Percentiles rank a stretch among this genome's conserved stretches.
Evolutionary conservation across 371 early-diverging fungal genomes (phyloP).

Genomic region (Mortierella polycephala): DNA sequence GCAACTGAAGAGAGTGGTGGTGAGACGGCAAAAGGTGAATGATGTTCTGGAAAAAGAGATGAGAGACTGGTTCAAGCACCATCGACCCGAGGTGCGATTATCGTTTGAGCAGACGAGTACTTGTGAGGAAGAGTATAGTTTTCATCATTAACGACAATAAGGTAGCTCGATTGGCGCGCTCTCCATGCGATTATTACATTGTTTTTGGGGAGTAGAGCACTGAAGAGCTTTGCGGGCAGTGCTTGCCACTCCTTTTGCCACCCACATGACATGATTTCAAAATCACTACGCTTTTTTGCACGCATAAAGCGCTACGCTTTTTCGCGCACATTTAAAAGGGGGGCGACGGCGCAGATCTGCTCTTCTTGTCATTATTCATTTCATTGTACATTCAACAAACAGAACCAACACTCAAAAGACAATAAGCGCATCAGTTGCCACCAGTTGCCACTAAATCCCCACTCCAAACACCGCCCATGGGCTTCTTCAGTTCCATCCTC

Average conservation of each 20-base stretch:
- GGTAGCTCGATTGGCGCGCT: too few relatives aligned
- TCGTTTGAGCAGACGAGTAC: constrained; percentile 28
- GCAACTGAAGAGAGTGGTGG: constrained; percentile 24
- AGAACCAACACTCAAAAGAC: too few relatives aligned
- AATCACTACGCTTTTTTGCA: too few relatives aligned
- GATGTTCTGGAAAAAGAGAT: constrained; percentile 18
- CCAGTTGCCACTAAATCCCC: not conserved
- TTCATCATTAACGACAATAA: not conserved
- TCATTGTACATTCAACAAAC: too few relatives aligned
- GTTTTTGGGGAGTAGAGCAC: too few relatives aligned
- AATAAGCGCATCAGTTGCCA: too few relatives aligned
- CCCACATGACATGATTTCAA: too few relatives aligned
- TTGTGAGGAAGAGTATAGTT: constrained; percentile 43
- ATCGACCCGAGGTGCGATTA: constrained; percentile 14
- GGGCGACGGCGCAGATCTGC: too few relatives aligned
- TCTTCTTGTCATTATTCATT: too few relatives aligned
- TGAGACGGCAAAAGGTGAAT: constrained; percentile 35
- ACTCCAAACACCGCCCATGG: constrained; percentile 16
- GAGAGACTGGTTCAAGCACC: constrained; percentile 22
- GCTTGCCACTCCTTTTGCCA: not conserved
- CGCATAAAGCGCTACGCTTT: too few relatives aligned
- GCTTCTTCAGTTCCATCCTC: constrained; percentile 40
- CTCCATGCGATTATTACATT: too few relatives aligned
- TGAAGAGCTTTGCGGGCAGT: not conserved
- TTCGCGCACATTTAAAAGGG: too few relatives aligned